Evolutionary conservation across 1,284 basidiomycete species (phyloP), one percentile per base, ranked within the genome.

Genomic region (Tylopilus sp.): DNA sequence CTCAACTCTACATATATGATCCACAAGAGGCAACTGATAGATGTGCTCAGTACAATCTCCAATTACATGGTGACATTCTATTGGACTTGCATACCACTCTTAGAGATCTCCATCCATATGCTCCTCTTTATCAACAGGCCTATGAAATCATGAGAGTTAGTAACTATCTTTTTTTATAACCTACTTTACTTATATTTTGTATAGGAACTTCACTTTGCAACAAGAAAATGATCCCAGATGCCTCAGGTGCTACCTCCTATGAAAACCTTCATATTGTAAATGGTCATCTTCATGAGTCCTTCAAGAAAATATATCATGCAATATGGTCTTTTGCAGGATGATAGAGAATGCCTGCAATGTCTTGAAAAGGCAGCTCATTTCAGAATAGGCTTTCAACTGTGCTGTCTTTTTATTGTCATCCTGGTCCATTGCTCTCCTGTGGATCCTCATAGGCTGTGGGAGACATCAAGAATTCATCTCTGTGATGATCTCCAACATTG

Each of bases 1-100:
- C 72, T 3, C 75, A 79, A 40, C 62, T 77, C 0, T 77, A 76
- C 48, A 66, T 76, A 1, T 64, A 70, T 61, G 69, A 78, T 60
- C 62, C 70, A 8, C 31, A 58, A 1, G 61, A 57, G 14, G 72
- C 72, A 7, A 64, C 68, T 0, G 14, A 68, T 10, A 46, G 50
- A 7, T 52, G 60, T 2, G 49, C 55, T 0, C 26, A 53, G 15
- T 2, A 49, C 2, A 76, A 77, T 55, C 9, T n/a, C 10, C 48
- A 63, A 2, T 44, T 74, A 0, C 8, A 64, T 45, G 17, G 15
- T 3, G 46, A n/a, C 1, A 65, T 63, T 0, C 60, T 78, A 53
- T 11, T 48, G 1, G 36, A 49, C 0, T 43, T 77, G 0, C 69
- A 75, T 31, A 39, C 25, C 2, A 67, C 68, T 11, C 53, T 78